Conservation (phyloP, 140 eudicot species). For the Oenanthe javanica region DNA sequence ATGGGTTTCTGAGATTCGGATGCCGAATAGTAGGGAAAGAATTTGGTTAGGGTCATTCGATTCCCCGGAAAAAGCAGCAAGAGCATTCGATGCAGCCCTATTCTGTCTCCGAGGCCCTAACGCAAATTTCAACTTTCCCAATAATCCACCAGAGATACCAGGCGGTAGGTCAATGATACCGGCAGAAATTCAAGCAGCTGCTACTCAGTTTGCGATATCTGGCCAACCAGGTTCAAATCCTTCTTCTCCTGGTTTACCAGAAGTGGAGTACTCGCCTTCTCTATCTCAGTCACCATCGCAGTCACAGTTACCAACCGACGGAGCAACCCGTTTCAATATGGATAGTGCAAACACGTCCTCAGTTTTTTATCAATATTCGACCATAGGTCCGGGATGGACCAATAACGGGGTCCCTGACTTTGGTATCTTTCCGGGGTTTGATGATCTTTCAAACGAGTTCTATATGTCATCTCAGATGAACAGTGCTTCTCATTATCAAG, state of each 20-base stretch:
- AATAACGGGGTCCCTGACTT: constrained; percentile 28
- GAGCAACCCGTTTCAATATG: background rate
- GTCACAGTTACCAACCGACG: background rate
- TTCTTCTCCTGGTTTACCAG: background rate
- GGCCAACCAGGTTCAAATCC: background rate
- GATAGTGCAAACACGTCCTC: background rate
- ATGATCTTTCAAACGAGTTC: constrained; percentile 25
- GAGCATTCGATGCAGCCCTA: constrained; percentile 52
- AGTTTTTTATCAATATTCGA: constrained; percentile 14
- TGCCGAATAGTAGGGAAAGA: constrained; percentile 16
- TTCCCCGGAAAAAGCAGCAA: constrained; percentile 38
- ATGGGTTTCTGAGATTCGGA: constrained; percentile 19
- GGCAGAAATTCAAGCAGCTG: constrained; percentile 36
- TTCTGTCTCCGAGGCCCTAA: constrained; percentile 39
- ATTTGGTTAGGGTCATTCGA: constrained; percentile 25
- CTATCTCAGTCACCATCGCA: constrained; percentile 2
- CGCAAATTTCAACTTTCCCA: constrained; percentile 48
- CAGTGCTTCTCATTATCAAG: constrained; percentile 10
- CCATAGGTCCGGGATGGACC: constrained; percentile 2
- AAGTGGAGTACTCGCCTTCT: background rate
- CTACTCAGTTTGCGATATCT: constrained; percentile 35
- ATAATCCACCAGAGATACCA: constrained; percentile 36
- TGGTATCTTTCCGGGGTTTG: constrained; percentile 43
- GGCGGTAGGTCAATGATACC: constrained; percentile 33
- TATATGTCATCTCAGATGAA: constrained; percentile 19